Conservation (phyloP, 2,329 filamentous ascomycete genomes). For the Stagonosporopsis cucurbitacearum region DNA sequence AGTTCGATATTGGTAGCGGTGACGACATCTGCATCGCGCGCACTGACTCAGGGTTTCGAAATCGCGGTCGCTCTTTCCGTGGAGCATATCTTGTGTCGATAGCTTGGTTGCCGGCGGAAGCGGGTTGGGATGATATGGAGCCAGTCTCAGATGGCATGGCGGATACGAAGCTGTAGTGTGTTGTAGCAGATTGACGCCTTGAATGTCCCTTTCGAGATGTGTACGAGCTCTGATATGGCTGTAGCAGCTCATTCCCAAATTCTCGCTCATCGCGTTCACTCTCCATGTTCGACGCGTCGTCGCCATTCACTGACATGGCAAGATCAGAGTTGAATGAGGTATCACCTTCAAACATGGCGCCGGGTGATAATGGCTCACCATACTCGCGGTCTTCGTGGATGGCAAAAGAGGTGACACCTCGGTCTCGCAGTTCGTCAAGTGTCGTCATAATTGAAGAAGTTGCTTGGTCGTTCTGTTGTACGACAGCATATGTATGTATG, state of each 20-base stretch:
- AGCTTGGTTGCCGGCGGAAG: slow-evolving; percentile 30
- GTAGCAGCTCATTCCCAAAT: slow-evolving; percentile 27
- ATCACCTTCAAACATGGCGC: slow-evolving; percentile 41
- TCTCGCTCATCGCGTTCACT: slow-evolving; percentile 34
- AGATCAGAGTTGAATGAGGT: slow-evolving; percentile 43
- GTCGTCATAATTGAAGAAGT: slow-evolving; percentile 38
- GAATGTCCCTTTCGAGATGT: slow-evolving; percentile 36
- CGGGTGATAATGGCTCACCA: slow-evolving; percentile 37
- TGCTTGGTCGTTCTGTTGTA: slow-evolving; percentile 12
- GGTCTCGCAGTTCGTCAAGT: slow-evolving; percentile 39
- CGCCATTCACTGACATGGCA: slow-evolving; percentile 37
- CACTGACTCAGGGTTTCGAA: slow-evolving; percentile 73
- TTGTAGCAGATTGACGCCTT: slow-evolving; percentile 39
- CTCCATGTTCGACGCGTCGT: slow-evolving; percentile 42
- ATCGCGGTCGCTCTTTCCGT: slow-evolving; percentile 66
- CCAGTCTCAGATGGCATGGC: slow-evolving; percentile 47
- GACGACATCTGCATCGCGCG: slow-evolving; percentile 76
- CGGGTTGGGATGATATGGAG: slow-evolving; percentile 44
- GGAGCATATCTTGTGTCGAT: slow-evolving; percentile 59
- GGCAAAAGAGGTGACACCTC: slow-evolving; percentile 41
- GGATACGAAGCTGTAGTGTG: slow-evolving; percentile 45
- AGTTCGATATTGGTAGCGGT: slow-evolving; percentile 47
- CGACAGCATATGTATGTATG: slow-evolving; percentile 16
- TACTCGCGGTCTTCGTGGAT: slow-evolving; percentile 46
- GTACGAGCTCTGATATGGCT: slow-evolving; percentile 43